phyloP scores from a whole-genome alignment of 2,329 filamentous ascomycete species.

The Alternaria triticina region DNA sequence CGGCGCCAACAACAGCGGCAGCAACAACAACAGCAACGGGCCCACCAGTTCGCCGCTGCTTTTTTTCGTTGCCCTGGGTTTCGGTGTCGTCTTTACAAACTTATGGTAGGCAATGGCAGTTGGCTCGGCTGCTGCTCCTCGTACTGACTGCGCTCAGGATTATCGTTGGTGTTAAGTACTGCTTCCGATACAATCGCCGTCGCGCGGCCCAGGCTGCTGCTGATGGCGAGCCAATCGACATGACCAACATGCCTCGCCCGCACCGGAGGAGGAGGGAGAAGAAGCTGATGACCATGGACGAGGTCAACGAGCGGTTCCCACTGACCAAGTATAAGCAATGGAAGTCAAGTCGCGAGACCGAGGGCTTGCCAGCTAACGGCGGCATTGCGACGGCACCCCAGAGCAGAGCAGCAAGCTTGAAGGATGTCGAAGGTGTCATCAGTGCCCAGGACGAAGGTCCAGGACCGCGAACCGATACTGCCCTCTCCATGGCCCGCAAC shows the following conservation, averaged over 20 bases:
- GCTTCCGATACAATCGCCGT: conserved; percentile 96
- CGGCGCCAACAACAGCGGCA: conserved; percentile 25
- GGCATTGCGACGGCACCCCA: conserved; percentile 75
- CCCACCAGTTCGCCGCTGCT: conserved; percentile 76
- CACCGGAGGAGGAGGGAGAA: conserved; percentile 91
- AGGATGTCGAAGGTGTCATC: conserved; percentile 63
- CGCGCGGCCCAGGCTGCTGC: conserved; percentile 78
- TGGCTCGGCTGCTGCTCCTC: not conserved
- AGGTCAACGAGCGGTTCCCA: conserved; percentile 97
- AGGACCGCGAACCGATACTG: conserved; percentile 42
- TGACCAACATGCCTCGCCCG: conserved; percentile 82
- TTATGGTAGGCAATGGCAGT: conserved; percentile 70
- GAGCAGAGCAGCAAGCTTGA: conserved; percentile 76
- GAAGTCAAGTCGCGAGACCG: conserved; percentile 80
- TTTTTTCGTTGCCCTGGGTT: conserved; percentile 95
- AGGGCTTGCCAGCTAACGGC: conserved; percentile 82
- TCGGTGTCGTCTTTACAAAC: conserved; percentile 98
- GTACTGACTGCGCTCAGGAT: conserved; percentile 70
- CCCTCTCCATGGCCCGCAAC: conserved; percentile 50
- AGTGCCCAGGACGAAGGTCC: conserved; percentile 42
- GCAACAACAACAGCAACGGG: conserved; percentile 49
- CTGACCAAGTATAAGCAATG: conserved; percentile 96
- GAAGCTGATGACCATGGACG: conserved; percentile 98
- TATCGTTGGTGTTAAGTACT: conserved; percentile 99
- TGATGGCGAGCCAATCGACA: conserved; percentile 81